A percentile compares a stretch with the other conserved stretches of the same genome.
phyloP scores from a whole-genome alignment of 2,329 filamentous ascomycete species.

The Ceratocystis destructans region DNA sequence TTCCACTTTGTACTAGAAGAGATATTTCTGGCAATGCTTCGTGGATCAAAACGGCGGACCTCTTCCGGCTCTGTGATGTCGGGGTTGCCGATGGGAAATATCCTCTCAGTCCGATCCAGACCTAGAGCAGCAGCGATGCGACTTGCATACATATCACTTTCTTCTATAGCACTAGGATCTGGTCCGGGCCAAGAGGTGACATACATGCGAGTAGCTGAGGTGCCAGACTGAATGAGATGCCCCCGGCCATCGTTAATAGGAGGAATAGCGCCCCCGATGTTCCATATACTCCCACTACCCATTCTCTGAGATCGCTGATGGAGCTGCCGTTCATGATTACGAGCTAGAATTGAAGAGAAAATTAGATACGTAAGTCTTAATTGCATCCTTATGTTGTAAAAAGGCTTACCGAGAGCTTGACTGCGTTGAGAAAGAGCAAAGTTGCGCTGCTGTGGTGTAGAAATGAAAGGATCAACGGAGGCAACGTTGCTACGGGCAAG shows the following conservation, averaged over 20 bases:
- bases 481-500: slow-evolving; percentile 6
- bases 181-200: slow-evolving; percentile 36
- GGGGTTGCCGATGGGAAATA: slow-evolving; percentile 37
- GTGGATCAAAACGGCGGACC: slow-evolving; percentile 23
- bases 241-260: slow-evolving; percentile 50
- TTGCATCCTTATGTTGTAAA: background rate
- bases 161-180: slow-evolving; percentile 38
- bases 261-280: slow-evolving; percentile 13
- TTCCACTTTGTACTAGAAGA: slow-evolving; percentile 26
- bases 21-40: slow-evolving; percentile 17
- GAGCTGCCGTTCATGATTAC: slow-evolving; percentile 4
- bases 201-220: slow-evolving; percentile 51
- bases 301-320: background rate
- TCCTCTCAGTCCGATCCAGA: slow-evolving; percentile 54
- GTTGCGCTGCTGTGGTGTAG: slow-evolving; percentile 12
- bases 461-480: slow-evolving; percentile 16
- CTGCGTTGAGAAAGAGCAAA: slow-evolving; percentile 8
- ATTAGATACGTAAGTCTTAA: background rate
- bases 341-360: background rate
- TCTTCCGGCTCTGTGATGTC: slow-evolving; percentile 22
- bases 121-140: slow-evolving; percentile 68
- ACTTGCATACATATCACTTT: slow-evolving; percentile 54
- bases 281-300: slow-evolving; percentile 14
- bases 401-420: slow-evolving; percentile 12
- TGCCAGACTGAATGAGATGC: slow-evolving; percentile 52